Conservation (phyloP, 2,329 filamentous ascomycete species). For the Stachybotrys elegans region DNA sequence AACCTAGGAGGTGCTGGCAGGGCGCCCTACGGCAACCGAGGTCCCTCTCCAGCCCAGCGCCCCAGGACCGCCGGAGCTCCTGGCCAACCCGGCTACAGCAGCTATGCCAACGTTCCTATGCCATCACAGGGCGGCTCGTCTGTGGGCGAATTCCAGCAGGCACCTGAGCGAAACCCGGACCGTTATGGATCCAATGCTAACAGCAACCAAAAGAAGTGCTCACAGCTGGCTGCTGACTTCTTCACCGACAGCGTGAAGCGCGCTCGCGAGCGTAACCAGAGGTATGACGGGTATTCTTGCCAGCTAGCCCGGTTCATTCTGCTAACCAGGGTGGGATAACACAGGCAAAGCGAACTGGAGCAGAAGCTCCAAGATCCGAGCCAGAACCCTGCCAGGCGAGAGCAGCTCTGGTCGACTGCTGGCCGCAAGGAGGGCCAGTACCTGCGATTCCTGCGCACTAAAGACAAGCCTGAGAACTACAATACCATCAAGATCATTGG, state of each 20-base stretch:
- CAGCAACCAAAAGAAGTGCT: slow-evolving; percentile 67
- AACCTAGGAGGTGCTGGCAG: slow-evolving; percentile 75
- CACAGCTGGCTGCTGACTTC: slow-evolving; percentile 75
- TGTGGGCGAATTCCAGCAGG: slow-evolving; percentile 68
- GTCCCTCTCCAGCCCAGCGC: slow-evolving; percentile 65
- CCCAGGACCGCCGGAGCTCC: slow-evolving; percentile 77
- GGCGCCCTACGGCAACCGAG: slow-evolving; percentile 63
- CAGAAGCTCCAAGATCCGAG: slow-evolving; percentile 74
- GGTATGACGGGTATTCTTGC: slow-evolving; percentile 60
- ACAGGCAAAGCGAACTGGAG: slow-evolving; percentile 87
- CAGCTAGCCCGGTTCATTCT: too few relatives aligned
- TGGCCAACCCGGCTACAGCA: slow-evolving; percentile 57
- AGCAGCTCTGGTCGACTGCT: slow-evolving; percentile 78
- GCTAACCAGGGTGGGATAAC: too few relatives aligned
- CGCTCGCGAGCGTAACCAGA: slow-evolving; percentile 88
- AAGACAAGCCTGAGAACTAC: slow-evolving; percentile 92
- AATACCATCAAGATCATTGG: slow-evolving; percentile 96
- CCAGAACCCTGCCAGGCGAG: slow-evolving; percentile 70
- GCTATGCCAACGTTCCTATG: slow-evolving; percentile 62
- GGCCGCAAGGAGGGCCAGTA: slow-evolving; percentile 89
- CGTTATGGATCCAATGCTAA: slow-evolving; percentile 62
- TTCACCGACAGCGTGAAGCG: slow-evolving; percentile 99
- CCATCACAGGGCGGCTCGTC: slow-evolving; percentile 54
- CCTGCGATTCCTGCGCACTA: slow-evolving; percentile 87
- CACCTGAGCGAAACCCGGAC: slow-evolving; percentile 82